phyloP scores from a whole-genome alignment of 208 protist species.

The Leishmania turanica region DNA sequence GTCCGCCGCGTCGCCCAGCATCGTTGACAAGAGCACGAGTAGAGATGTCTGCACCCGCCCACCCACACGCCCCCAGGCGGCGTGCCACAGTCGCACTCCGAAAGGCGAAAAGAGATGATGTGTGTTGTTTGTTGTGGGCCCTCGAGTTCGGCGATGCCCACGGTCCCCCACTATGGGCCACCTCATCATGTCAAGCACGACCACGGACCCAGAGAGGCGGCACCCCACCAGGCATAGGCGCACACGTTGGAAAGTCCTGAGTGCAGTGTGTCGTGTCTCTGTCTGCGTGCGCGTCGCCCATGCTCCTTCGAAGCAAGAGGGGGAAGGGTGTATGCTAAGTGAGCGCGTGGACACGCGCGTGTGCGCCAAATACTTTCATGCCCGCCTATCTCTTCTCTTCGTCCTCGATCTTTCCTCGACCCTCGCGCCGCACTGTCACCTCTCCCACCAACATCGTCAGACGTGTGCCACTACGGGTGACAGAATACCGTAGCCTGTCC shows the following conservation, averaged over 20 bases:
- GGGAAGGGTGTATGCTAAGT: neutral
- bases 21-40: no score
- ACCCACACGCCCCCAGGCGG: no score
- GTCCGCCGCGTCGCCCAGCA: neutral
- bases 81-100: neutral
- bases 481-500: neutral
- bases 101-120: neutral
- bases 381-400: neutral
- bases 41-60: no score
- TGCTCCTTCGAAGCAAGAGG: neutral
- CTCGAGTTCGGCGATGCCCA: neutral
- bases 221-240: neutral
- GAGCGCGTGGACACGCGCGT: neutral
- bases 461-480: neutral
- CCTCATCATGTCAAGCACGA: neutral
- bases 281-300: neutral
- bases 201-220: neutral
- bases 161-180: neutral
- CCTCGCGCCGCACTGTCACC: neutral
- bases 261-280: neutral
- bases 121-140: neutral
- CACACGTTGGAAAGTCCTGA: neutral
- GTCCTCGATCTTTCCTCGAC: neutral
- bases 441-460: neutral
- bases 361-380: neutral